Evolutionary conservation across 1,139 yeast species (phyloP), one percentile per base, ranked within the genome.

Genomic region (Komagataea norvegica): DNA sequence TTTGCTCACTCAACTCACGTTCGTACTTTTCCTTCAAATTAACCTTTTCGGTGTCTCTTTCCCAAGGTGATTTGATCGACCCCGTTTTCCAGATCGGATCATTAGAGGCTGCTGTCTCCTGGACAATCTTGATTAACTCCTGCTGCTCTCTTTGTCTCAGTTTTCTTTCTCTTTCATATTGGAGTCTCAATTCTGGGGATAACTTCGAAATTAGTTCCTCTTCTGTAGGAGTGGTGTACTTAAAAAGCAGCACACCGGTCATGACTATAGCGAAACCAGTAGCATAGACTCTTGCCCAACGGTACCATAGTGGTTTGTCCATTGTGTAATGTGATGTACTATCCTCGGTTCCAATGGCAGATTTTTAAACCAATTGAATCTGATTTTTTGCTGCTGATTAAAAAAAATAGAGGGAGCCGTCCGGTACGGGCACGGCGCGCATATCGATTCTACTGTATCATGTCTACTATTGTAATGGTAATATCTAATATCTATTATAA

Each of bases 11-110:
- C 36, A 62, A 56, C 29, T 68, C 61, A 46, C 64, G 65, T 47
- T 76, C 76, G 45, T 73, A 72, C 36, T 64, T 62, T 38, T 74
- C 76, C 40, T 70, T 65, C 51, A 74, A 36, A 54, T 54, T 48
- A 62, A 57, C 46, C 61, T 40, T 47, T 60, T 50, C 61, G 52
- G 52, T 49, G 17, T 52, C 49, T 9, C 46, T 56, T 48, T 70
- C 86, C 67, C 77, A 80, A 0, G 93, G 93, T 2, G 81, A 71
- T 34, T 68, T 66, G 35, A 83, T 72, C 1, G 76, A 67, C 0
- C 89, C 94, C 0, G 93, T 77, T 56, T 74, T 79, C 94, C 94
- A 83, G 33, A 83, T 74, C 0, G 94, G 94, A 40, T 81, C 85
- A 48, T 76, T 69, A 16, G 87, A 77, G 3, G 70, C 66, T 2